Conservation (phyloP, 2,329 filamentous ascomycete species). For the Cladosporium austrohemisphaericum region DNA sequence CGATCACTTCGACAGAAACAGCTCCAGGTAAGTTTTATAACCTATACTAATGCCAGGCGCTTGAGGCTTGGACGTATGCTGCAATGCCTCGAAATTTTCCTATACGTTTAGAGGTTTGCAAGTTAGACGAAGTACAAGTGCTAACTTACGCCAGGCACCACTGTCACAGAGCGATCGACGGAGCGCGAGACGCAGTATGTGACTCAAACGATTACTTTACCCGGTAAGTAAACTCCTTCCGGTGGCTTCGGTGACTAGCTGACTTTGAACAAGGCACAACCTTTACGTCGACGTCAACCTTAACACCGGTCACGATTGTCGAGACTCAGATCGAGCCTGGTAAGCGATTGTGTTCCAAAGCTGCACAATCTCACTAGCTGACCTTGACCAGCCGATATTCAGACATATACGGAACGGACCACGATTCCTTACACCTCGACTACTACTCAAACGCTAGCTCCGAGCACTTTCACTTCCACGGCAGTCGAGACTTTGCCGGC, state of each 20-base stretch:
- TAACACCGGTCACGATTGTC: background rate
- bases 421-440: constrained; percentile 3
- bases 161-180: background rate
- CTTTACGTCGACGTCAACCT: constrained; percentile 2
- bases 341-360: too few relatives aligned
- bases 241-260: background rate
- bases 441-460: background rate
- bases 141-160: constrained; percentile 1
- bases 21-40: background rate
- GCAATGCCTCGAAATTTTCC: too few relatives aligned
- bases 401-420: constrained; percentile 3
- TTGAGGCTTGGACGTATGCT: too few relatives aligned
- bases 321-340: constrained; percentile 9
- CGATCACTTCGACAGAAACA: background rate
- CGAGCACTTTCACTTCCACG: background rate
- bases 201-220: background rate
- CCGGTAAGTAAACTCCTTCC: background rate
- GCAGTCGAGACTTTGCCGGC: background rate
- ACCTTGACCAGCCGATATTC: background rate
- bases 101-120: too few relatives aligned
- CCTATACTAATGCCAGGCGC: too few relatives aligned
- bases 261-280: background rate
- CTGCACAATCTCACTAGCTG: too few relatives aligned
- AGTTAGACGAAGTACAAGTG: too few relatives aligned
- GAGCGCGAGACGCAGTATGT: background rate